Conservation (phyloP, 805 yeast species). For the Myxozyma neglecta region DNA sequence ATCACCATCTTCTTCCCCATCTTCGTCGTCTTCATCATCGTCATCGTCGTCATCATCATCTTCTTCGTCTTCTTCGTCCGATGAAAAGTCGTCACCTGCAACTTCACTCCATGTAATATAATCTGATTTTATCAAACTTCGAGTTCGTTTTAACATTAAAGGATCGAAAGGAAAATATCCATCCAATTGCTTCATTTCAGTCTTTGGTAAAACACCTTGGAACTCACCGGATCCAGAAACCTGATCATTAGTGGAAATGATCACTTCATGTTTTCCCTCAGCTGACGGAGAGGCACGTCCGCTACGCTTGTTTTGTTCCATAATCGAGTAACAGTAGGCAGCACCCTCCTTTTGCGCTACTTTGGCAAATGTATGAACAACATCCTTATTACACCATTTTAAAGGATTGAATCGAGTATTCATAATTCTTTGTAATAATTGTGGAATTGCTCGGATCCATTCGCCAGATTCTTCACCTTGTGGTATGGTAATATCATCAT, state of each 20-base stretch:
- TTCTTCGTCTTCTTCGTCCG: slow-evolving; percentile 51
- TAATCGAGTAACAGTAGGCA: slow-evolving; percentile 89
- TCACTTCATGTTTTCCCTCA: slow-evolving; percentile 48
- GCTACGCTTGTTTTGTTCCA: slow-evolving; percentile 82
- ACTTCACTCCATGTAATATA: slow-evolving; percentile 85
- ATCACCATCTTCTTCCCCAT: slow-evolving; percentile 33
- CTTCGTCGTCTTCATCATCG: slow-evolving; percentile 39
- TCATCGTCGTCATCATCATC: slow-evolving; percentile 38
- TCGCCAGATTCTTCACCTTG: slow-evolving; percentile 33
- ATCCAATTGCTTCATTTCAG: slow-evolving; percentile 58
- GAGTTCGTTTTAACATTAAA: slow-evolving; percentile 63
- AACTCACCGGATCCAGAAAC: not conserved
- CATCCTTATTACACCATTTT: slow-evolving; percentile 90
- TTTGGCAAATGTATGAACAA: slow-evolving; percentile 88
- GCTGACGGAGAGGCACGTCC: not conserved
- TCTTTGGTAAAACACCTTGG: not conserved
- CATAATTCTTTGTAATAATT: slow-evolving; percentile 80
- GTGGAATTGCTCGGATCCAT: slow-evolving; percentile 83
- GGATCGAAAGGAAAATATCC: slow-evolving; percentile 98
- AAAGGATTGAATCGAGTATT: slow-evolving; percentile 90
- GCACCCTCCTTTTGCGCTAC: slow-evolving; percentile 86
- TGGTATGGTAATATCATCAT: slow-evolving; percentile 6
- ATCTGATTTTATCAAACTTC: slow-evolving; percentile 52
- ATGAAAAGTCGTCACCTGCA: slow-evolving; percentile 54
- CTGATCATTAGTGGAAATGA: not conserved